Conservation (phyloP, 805 yeast genomes). For the Candida boleticola region DNA sequence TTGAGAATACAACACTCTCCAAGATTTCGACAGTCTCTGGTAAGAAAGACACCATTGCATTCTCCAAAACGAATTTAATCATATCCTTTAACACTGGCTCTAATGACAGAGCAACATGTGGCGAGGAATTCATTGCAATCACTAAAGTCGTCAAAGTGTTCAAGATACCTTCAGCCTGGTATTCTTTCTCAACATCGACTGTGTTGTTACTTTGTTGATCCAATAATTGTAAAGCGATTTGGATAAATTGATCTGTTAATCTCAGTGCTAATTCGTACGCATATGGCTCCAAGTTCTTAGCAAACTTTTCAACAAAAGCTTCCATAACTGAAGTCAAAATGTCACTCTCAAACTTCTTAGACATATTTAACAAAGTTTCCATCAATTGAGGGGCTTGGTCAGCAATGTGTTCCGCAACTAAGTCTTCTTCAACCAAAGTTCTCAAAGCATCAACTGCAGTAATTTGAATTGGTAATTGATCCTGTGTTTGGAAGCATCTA, state of each 20-base stretch:
- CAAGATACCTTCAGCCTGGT: slow-evolving; percentile 43
- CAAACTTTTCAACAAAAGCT: slow-evolving; percentile 42
- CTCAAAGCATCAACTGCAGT: slow-evolving; percentile 54
- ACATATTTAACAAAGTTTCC: slow-evolving; percentile 43
- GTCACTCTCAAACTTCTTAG: slow-evolving; percentile 43
- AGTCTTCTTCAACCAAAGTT: slow-evolving; percentile 45
- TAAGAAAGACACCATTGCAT: slow-evolving; percentile 39
- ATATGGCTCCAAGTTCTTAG: slow-evolving; percentile 41
- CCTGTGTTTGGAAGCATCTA: slow-evolving; percentile 37
- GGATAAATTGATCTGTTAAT: slow-evolving; percentile 71
- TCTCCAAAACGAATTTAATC: slow-evolving; percentile 34
- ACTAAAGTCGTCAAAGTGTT: slow-evolving; percentile 43
- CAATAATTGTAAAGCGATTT: slow-evolving; percentile 58
- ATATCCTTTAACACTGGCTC: slow-evolving; percentile 33
- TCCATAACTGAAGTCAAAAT: slow-evolving; percentile 45
- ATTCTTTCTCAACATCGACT: slow-evolving; percentile 36
- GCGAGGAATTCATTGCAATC: slow-evolving; percentile 40
- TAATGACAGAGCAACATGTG: slow-evolving; percentile 33
- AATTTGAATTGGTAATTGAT: slow-evolving; percentile 48
- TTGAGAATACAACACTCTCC: slow-evolving; percentile 56
- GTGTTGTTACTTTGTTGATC: slow-evolving; percentile 20
- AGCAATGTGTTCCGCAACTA: slow-evolving; percentile 40
- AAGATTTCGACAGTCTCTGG: slow-evolving; percentile 42
- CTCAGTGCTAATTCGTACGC: slow-evolving; percentile 43
- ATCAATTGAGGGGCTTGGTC: slow-evolving; percentile 45